Conservation (phyloP, 2,329 filamentous ascomycete genomes). For the Aspergillus brasiliensis region DNA sequence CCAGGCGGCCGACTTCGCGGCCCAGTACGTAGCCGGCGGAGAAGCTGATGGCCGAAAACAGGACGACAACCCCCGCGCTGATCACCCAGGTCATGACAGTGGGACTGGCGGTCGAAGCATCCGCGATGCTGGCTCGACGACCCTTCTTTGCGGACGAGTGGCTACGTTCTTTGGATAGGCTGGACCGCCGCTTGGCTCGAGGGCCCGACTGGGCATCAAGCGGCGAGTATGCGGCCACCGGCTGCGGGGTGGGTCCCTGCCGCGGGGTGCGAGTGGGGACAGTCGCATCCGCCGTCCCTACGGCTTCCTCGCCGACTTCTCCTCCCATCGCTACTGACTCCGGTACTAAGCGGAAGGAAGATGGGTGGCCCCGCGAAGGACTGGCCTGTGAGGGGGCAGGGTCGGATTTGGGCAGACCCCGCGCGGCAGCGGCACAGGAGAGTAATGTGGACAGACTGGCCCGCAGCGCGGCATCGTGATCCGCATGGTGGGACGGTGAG, state of each 20-base stretch:
- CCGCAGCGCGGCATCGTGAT: conserved; percentile 89
- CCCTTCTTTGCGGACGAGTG: conserved; percentile 37
- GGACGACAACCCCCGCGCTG: conserved; percentile 64
- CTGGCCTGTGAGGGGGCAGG: conserved; percentile 29
- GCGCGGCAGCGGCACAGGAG: conserved; percentile 89
- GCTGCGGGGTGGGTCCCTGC: conserved; percentile 28
- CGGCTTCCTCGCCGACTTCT: conserved; percentile 31
- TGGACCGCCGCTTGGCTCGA: conserved; percentile 34
- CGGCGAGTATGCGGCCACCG: conserved; percentile 15
- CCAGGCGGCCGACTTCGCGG: conserved; percentile 58
- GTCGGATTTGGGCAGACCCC: conserved; percentile 70
- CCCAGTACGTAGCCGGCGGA: conserved; percentile 65
- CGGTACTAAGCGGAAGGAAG: conserved; percentile 60
- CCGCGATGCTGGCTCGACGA: conserved; percentile 33
- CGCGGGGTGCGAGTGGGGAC: conserved; percentile 17
- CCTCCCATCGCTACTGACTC: conserved; percentile 60
- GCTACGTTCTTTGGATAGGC: conserved; percentile 43
- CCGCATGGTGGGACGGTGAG: conserved; percentile 74
- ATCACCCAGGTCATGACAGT: conserved; percentile 68
- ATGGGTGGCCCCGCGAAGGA: conserved; percentile 47
- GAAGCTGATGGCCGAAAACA: conserved; percentile 66
- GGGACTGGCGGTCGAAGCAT: conserved; percentile 51
- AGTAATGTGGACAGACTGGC: conserved; percentile 93
- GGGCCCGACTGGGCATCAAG: conserved; percentile 10
- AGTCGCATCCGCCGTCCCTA: conserved; percentile 9